Conservation (phyloP, 805 yeast species). For the Cyberlindnera mrakii region DNA sequence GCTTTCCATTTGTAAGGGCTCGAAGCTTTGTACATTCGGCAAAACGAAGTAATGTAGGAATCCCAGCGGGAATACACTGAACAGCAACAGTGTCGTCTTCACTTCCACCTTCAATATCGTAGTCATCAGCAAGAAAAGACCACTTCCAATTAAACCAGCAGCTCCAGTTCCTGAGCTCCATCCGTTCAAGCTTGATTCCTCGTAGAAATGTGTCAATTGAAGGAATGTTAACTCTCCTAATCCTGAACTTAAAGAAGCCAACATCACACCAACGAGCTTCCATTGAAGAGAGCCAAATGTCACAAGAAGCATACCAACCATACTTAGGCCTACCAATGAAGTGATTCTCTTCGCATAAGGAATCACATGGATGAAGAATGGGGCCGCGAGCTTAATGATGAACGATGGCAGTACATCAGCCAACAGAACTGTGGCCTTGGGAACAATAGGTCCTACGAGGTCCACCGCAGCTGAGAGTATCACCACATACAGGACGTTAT, state of each 20-base stretch:
- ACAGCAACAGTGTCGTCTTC: constrained; percentile 47
- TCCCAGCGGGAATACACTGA: constrained; percentile 50
- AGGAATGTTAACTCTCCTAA: constrained; percentile 86
- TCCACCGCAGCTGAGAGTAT: constrained; percentile 91
- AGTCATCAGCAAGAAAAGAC: constrained; percentile 63
- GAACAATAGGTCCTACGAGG: constrained; percentile 74
- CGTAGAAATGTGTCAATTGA: constrained; percentile 77
- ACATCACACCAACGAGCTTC: constrained; percentile 59
- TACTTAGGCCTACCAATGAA: constrained; percentile 50
- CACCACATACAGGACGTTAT: constrained; percentile 86
- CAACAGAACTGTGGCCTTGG: constrained; percentile 78
- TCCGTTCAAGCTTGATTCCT: constrained; percentile 60
- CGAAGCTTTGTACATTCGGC: constrained; percentile 9
- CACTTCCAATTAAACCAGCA: constrained; percentile 86
- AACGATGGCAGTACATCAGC: constrained; percentile 88
- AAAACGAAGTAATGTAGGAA: constrained; percentile 35
- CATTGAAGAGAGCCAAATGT: constrained; percentile 28
- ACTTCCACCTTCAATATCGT: constrained; percentile 57
- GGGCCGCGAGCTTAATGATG: constrained; percentile 62
- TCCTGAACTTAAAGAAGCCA: constrained; percentile 85
- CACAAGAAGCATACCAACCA: constrained; percentile 69
- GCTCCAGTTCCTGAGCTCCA: constrained; percentile 96
- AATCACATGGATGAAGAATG: constrained; percentile 66
- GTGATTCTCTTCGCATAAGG: constrained; percentile 53
- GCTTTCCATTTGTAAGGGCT: background rate